Evolutionary conservation across 2,329 filamentous ascomycete genomes (phyloP), one percentile per base, ranked within the genome.

Genomic region (Diplodia intermedia): DNA sequence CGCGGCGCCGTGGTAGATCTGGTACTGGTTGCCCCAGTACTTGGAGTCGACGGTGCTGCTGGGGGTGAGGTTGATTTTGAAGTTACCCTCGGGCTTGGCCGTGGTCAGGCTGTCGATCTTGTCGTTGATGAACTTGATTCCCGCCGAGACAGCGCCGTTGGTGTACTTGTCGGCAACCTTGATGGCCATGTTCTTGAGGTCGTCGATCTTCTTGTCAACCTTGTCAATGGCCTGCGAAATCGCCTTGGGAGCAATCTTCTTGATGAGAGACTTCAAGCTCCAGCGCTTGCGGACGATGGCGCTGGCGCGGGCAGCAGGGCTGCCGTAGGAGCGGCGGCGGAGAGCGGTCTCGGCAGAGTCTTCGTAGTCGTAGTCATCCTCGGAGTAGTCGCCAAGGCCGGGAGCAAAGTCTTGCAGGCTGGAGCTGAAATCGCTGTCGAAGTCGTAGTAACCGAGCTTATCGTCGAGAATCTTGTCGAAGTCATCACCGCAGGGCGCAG

Each of bases 401-500:
- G 56, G 56, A 1, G 38, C 38, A 40, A 60, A 26, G 33, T 60
- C 56, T 18, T 60, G 36, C 20, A 60, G 38, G 26, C 36, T 60
- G 23, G 23, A 23, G 9, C 36, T 60, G 55, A 57, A 57, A 9
- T 57, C 55, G 38, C 55, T 23, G 20, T 36, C n/a, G 55, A 57
- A 57, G 15, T 57, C 55, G 55, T 57, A 57, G 55, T 57, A 57
- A n/a, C 55, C 55, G 12, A 57, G 55, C 55, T 23, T 57, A 36
- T 57, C 55, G 14, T 57, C 55, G 9, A 57, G 55, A 57, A 36
- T 8, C 36, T 57, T 57, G 36, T 57, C 55, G n/a, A 57, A 57
- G 36, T 36, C 55, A 43, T 57, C 55, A 26, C 55, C 55, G 8
- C 55, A 57, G 18, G 55, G 33, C 12, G 33, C 55, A 26, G 55